Base-by-base conservation (phyloP, 1,139 yeast species). In the Geotrichum citri-aurantii region DNA sequence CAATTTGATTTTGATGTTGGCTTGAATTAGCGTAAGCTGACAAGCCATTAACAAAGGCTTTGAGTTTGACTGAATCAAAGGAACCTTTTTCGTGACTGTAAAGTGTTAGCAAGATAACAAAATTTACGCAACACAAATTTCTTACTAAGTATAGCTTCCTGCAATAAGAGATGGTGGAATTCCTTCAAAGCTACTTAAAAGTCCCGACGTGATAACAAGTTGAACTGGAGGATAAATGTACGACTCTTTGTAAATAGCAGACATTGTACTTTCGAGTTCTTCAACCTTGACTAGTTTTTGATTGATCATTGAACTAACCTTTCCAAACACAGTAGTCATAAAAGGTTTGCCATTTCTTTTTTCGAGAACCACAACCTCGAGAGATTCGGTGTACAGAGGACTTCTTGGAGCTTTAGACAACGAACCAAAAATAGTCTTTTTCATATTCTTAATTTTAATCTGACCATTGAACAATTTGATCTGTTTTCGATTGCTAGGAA, bases 91-190 rank as follows among this genome's bases (percentile, higher is more conserved):
- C 59, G 49, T 52, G 51, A 44, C 59, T 56, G 29, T 33, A 6
- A 1, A 42, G 19, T n/a, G 33, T 42, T 50, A 46, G 24, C 19
- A 14, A 24, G 24, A 7, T 8, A 11, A 21, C 14, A 19, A 12
- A 21, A 26, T 24, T 17, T 19, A 29, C 17, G 8, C 10, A 23
- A 44, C 1, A 40, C 33, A 27, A 31, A n/a, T 8, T 10, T 50
- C 60, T 48, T 54, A 58, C 58, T 55, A 54, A 33, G 51, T 4
- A 46, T 29, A 11, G 24, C 56, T 52, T 29, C 56, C 55, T 17
- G 48, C 49, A 19, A 59, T 48, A 40, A 44, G 51, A 26, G 50
- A 31, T n/a, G 62, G 62, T n/a, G 62, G 57, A 42, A 59, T 53
- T 10, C 62, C 62, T 14, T 59, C 48, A 14, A 50, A 46, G 10